phyloP scores from a whole-genome alignment of 345 rosid species.

The Heritiera fomes region DNA sequence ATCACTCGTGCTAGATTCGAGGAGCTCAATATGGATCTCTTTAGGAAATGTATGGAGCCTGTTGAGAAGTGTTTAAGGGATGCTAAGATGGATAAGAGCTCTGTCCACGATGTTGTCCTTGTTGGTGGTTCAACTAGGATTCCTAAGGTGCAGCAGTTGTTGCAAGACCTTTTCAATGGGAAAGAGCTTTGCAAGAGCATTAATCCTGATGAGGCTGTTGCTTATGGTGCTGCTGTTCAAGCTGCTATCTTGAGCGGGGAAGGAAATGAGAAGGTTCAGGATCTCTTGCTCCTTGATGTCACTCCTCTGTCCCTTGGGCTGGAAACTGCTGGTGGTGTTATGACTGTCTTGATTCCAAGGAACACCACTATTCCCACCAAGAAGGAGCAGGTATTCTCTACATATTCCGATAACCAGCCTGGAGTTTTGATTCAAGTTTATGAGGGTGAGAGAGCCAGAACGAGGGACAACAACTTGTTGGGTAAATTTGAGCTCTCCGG shows the following conservation, averaged over 20 bases:
- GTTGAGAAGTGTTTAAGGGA: conserved; percentile 57
- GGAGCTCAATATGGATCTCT: conserved; percentile 52
- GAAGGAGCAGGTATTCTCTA: conserved; percentile 74
- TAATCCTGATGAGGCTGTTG: conserved; percentile 24
- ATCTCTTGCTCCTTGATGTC: conserved; percentile 40
- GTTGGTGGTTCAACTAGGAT: conserved; percentile 56
- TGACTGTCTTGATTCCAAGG: conserved; percentile 70
- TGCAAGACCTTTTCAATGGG: conserved; percentile 14
- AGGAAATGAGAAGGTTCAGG: conserved; percentile 15
- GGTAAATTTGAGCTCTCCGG: conserved; percentile 80
- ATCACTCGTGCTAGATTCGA: conserved; percentile 49
- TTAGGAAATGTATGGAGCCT: conserved; percentile 53
- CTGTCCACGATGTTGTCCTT: conserved; percentile 50
- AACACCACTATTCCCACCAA: conserved; percentile 82
- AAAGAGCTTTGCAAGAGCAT: conserved; percentile 21
- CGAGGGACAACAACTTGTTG: conserved; percentile 68
- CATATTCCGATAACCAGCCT: conserved; percentile 74
- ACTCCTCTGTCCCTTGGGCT: conserved; percentile 71
- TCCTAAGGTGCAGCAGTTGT: conserved; percentile 53
- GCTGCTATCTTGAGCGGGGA: conserved; percentile 19
- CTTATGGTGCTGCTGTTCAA: conserved; percentile 26
- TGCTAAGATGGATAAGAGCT: conserved; percentile 60
- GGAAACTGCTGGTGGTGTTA: conserved; percentile 77
- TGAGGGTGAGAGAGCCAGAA: conserved; percentile 77
- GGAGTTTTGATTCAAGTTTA: conserved; percentile 74